These are phyloP conservation scores for Saturnispora sekii DNA, from an alignment of 805 yeast species.

Conservation along the genomic window DNA sequence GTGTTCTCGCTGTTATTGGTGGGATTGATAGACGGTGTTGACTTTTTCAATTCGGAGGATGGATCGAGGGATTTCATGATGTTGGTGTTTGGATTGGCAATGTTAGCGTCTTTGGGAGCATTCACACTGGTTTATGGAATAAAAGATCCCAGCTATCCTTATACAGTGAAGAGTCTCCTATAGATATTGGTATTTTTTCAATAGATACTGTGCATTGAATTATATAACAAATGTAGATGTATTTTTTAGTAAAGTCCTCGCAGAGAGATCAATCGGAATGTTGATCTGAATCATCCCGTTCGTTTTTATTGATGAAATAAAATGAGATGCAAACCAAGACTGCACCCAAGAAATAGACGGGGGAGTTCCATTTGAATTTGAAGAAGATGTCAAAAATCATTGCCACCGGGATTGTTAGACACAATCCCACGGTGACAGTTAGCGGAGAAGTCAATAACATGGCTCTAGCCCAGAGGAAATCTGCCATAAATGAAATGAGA, in stretches of 20 bases:
- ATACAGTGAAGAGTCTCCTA: slow-evolving; percentile 12
- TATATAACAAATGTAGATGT: neutral
- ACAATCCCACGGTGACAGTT: slow-evolving; percentile 90
- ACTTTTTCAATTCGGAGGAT: neutral
- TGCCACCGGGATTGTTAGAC: slow-evolving; percentile 89
- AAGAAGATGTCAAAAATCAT: slow-evolving; percentile 82
- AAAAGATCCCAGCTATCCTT: slow-evolving; percentile 44
- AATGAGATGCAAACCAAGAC: slow-evolving; percentile 71
- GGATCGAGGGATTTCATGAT: neutral
- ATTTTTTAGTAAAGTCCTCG: neutral
- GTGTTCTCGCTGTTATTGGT: slow-evolving; percentile 34
- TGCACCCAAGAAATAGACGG: slow-evolving; percentile 72
- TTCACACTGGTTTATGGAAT: slow-evolving; percentile 30
- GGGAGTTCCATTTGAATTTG: slow-evolving; percentile 51
- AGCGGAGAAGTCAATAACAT: slow-evolving; percentile 88
- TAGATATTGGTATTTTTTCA: neutral
- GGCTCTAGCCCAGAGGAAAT: slow-evolving; percentile 93
- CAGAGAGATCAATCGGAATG: neutral
- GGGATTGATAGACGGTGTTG: slow-evolving; percentile 26
- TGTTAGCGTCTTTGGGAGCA: slow-evolving; percentile 10
- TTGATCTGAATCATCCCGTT: slow-evolving; percentile 41
- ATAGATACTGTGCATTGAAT: neutral
- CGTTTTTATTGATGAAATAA: slow-evolving; percentile 71
- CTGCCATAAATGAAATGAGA: slow-evolving; percentile 72
- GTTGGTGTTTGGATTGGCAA: neutral